phyloP scores from a whole-genome alignment of 768 basidiomycete genomes.

The Rhizopogon vinicolor region DNA sequence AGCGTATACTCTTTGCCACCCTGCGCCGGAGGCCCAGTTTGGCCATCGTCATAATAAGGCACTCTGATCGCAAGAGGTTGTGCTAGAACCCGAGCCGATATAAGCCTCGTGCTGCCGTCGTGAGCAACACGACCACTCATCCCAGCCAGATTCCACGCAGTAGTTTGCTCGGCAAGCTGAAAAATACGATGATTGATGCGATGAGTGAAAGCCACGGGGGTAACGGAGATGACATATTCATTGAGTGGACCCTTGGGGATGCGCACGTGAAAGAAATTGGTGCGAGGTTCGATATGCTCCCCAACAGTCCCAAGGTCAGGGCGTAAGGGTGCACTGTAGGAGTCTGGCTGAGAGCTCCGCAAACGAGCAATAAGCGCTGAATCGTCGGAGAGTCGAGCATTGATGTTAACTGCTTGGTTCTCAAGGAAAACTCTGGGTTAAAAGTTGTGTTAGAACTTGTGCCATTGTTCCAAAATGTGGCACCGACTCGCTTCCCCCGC shows the following conservation, averaged over 20 bases:
- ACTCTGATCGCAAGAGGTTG: slow-evolving; percentile 37
- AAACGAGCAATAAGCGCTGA: slow-evolving; percentile 35
- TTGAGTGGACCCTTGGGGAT: slow-evolving; percentile 42
- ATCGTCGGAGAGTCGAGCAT: slow-evolving; percentile 43
- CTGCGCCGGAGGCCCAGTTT: slow-evolving; percentile 23
- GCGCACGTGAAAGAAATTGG: slow-evolving; percentile 49
- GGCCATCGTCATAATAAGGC: slow-evolving; percentile 43
- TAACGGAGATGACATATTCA: slow-evolving; percentile 43
- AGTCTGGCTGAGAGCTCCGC: slow-evolving; percentile 18
- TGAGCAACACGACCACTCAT: slow-evolving; percentile 41
- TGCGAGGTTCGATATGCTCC: slow-evolving; percentile 39
- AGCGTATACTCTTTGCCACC: slow-evolving; percentile 38
- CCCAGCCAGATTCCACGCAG: slow-evolving; percentile 37
- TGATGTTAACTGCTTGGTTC: slow-evolving; percentile 40
- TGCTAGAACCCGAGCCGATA: slow-evolving; percentile 35
- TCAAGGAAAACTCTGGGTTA: slow-evolving; percentile 35
- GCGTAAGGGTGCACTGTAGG: slow-evolving; percentile 36
- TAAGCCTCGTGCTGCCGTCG: slow-evolving; percentile 41
- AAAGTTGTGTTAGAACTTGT: background rate
- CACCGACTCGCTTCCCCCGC: slow-evolving; percentile 35
- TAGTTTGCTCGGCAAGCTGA: slow-evolving; percentile 41
- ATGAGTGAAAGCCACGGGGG: slow-evolving; percentile 26
- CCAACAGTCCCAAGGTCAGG: slow-evolving; percentile 44
- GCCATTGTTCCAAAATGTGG: background rate
- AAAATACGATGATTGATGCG: slow-evolving; percentile 43